A percentile compares a stretch with the other conserved stretches of the same genome.
These are phyloP conservation scores for Austropuccinia psidii DNA, from an alignment of 1,284 basidiomycete species.

Conservation along the genomic window DNA sequence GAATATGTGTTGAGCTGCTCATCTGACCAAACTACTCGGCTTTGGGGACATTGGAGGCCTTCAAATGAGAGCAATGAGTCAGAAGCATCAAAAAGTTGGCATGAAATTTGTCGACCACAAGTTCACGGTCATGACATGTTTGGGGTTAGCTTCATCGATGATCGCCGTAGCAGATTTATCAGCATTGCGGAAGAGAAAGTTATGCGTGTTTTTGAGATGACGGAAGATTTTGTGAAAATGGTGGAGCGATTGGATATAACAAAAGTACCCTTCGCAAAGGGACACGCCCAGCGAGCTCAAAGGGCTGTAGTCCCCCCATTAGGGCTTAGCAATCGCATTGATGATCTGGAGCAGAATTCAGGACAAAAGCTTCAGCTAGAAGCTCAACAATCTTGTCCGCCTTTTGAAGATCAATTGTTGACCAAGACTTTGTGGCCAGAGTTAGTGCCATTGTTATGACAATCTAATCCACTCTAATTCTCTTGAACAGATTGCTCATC, in stretches of 20 bases:
- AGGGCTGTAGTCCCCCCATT: slow-evolving; percentile 68
- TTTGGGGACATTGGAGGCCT: slow-evolving; percentile 58
- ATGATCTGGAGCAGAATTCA: slow-evolving; percentile 52
- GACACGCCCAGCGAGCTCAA: slow-evolving; percentile 52
- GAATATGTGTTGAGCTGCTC: slow-evolving; percentile 72
- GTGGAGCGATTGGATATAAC: slow-evolving; percentile 44
- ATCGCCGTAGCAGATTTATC: slow-evolving; percentile 61
- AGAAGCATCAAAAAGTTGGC: slow-evolving; percentile 55
- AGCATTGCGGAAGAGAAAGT: slow-evolving; percentile 91
- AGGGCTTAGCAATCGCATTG: slow-evolving; percentile 64
- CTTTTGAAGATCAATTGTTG: slow-evolving; percentile 72
- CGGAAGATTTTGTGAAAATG: slow-evolving; percentile 63
- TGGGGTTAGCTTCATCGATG: slow-evolving; percentile 65
- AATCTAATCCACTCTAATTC: neutral
- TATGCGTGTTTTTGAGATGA: slow-evolving; percentile 78
- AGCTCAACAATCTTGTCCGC: slow-evolving; percentile 51
- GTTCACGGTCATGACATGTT: slow-evolving; percentile 89
- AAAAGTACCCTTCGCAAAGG: slow-evolving; percentile 46
- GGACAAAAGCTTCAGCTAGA: neutral
- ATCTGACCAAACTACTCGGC: slow-evolving; percentile 76
- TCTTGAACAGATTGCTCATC: neutral
- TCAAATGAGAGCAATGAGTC: slow-evolving; percentile 26
- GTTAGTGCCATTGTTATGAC: slow-evolving; percentile 39
- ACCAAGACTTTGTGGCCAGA: slow-evolving; percentile 87
- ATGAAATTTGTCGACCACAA: slow-evolving; percentile 80